Percentiles rank a stretch among this genome's conserved stretches.
phyloP scores from a whole-genome alignment of 2,329 filamentous ascomycete genomes.

The Aspergillus thermomutatus region DNA sequence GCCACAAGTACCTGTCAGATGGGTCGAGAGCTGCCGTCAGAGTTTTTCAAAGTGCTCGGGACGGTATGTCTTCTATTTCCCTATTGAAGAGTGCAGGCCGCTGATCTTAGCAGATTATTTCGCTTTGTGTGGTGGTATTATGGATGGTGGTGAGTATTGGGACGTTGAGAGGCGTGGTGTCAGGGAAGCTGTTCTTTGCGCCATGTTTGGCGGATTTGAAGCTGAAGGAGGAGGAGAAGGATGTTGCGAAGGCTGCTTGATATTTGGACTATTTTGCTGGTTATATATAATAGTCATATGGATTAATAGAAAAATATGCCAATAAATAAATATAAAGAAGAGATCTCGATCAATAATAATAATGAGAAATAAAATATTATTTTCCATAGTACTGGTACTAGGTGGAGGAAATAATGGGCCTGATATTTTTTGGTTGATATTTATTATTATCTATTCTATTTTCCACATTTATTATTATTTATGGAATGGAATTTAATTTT shows the following conservation, averaged over 20 bases:
- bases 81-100: background rate
- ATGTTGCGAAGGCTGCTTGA: conserved; percentile 17
- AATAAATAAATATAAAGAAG: background rate
- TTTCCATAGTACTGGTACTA: background rate
- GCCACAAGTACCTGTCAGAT: conserved; percentile 43
- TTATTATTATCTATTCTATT: conserved; percentile 13
- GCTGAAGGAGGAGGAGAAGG: conserved; percentile 13
- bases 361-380: conserved; percentile 2
- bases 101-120: conserved; percentile 41
- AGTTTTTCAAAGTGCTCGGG: conserved; percentile 56
- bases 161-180: conserved; percentile 48
- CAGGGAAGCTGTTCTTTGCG: conserved; percentile 52
- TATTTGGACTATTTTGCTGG: conserved; percentile 2
- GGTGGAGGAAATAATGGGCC: background rate
- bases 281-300: background rate
- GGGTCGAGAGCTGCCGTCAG: conserved; percentile 51
- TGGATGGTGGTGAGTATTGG: conserved; percentile 54
- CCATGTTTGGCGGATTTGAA: conserved; percentile 49
- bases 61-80: conserved; percentile 35
- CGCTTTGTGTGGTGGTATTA: conserved; percentile 49
- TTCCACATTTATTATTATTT: conserved; percentile 21
- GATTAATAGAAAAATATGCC: background rate
- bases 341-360: background rate
- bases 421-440: conserved; percentile 12
- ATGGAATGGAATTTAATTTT: conserved; percentile 23